Conservation (phyloP, 805 yeast genomes). For the Saturnispora besseyi region DNA sequence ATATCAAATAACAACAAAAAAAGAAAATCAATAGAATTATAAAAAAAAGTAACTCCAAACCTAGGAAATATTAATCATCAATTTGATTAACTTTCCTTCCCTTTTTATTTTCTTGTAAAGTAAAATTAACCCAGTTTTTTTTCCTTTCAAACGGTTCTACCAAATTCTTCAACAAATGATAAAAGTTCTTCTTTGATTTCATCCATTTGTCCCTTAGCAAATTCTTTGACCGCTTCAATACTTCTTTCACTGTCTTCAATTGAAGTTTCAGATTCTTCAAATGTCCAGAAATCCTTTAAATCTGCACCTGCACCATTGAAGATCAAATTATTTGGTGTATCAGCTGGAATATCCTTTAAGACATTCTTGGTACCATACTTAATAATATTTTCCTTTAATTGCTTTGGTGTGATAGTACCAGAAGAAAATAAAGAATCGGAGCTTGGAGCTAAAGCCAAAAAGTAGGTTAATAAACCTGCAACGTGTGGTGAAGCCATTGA, state of each 20-base stretch:
- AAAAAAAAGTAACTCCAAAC: background rate
- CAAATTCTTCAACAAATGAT: conserved; percentile 16
- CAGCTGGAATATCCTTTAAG: conserved; percentile 56
- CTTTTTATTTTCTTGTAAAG: background rate
- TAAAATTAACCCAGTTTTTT: background rate
- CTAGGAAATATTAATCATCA: background rate
- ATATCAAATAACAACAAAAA: background rate
- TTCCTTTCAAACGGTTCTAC: conserved; percentile 13
- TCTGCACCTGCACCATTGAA: conserved; percentile 78
- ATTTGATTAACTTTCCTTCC: too few species aligned
- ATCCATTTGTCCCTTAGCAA: conserved; percentile 17
- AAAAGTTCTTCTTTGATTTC: conserved; percentile 18
- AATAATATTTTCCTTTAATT: conserved; percentile 67
- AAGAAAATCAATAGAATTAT: background rate
- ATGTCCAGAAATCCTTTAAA: conserved; percentile 54
- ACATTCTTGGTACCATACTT: conserved; percentile 55
- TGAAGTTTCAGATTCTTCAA: background rate
- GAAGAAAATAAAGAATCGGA: conserved; percentile 55
- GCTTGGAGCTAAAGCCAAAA: conserved; percentile 76
- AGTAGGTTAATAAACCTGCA: conserved; percentile 85
- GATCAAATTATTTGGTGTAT: conserved; percentile 69
- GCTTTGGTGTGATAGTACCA: conserved; percentile 55
- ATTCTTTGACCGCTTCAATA: conserved; percentile 15
- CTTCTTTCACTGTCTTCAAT: conserved; percentile 18
- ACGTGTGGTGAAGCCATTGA: conserved; percentile 99